Percentiles rank a stretch among this genome's conserved stretches.
Conservation (phyloP, 2,329 filamentous ascomycete species). For the Hypoxylon sp. region DNA sequence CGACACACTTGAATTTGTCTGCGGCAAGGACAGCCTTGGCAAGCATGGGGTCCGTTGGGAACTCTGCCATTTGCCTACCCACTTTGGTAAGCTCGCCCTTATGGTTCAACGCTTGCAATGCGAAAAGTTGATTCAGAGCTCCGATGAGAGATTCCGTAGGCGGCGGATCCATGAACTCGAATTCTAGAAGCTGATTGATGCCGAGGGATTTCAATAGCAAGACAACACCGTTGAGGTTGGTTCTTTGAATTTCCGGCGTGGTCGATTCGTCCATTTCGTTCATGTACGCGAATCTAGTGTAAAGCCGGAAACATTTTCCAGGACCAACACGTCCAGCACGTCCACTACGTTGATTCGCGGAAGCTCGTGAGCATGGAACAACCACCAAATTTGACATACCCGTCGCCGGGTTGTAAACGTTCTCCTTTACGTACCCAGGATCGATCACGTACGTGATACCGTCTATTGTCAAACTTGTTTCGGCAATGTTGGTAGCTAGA, state of each 20-base stretch:
- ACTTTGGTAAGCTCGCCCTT: conserved; percentile 89
- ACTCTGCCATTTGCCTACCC: conserved; percentile 93
- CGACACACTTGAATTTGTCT: conserved; percentile 89
- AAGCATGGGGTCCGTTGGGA: conserved; percentile 91
- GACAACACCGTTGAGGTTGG: conserved; percentile 85
- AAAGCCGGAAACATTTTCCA: conserved; percentile 92
- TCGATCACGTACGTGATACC: conserved; percentile 97
- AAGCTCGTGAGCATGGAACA: conserved; percentile 89
- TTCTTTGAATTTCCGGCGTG: conserved; percentile 91
- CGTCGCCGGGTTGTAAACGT: conserved; percentile 88
- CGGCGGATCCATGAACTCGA: conserved; percentile 96
- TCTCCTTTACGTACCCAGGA: conserved; percentile 94
- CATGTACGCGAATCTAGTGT: conserved; percentile 92
- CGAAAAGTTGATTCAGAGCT: conserved; percentile 89
- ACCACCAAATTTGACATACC: conserved; percentile 94
- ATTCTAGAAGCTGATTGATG: conserved; percentile 90
- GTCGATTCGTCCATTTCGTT: conserved; percentile 94
- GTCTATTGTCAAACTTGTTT: conserved; percentile 94
- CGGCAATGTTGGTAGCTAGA: conserved; percentile 94
- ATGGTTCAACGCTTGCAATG: conserved; percentile 87
- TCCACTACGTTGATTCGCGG: conserved; percentile 90
- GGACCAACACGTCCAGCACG: conserved; percentile 91
- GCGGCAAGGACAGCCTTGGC: conserved; percentile 89
- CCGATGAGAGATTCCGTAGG: conserved; percentile 89
- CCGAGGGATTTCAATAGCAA: conserved; percentile 88